Conservation (phyloP, 2,329 filamentous ascomycete species). For the Alternaria angustiovoidea region DNA sequence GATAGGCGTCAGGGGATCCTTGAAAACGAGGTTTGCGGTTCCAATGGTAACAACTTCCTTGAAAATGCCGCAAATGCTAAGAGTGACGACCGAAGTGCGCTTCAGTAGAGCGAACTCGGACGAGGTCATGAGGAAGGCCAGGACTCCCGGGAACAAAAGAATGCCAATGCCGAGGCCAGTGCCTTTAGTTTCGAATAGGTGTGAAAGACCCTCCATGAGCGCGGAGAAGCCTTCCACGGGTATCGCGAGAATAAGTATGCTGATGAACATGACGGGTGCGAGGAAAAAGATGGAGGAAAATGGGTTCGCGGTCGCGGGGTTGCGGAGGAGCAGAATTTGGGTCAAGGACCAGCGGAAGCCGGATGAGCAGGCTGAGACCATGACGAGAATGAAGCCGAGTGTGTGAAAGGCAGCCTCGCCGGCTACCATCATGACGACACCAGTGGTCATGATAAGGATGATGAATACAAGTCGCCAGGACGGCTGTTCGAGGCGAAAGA, state of each 20-base stretch:
- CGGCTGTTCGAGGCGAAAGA: constrained; percentile 88
- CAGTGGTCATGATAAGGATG: constrained; percentile 89
- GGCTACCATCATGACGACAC: constrained; percentile 97
- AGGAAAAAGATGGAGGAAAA: constrained; percentile 98
- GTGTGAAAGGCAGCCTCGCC: constrained; percentile 90
- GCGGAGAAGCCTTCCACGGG: constrained; percentile 81
- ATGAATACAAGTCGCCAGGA: constrained; percentile 87
- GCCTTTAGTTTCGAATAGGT: constrained; percentile 74
- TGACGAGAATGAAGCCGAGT: constrained; percentile 89
- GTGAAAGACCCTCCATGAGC: constrained; percentile 70
- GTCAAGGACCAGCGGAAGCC: constrained; percentile 99
- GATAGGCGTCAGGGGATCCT: constrained; percentile 84
- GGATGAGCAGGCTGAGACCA: constrained; percentile 91
- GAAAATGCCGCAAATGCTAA: constrained; percentile 97
- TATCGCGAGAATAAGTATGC: constrained; percentile 80
- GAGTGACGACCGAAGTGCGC: constrained; percentile 92
- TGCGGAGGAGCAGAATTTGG: constrained; percentile 91
- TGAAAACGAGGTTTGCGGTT: constrained; percentile 85
- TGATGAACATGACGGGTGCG: constrained; percentile 94
- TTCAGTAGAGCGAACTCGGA: constrained; percentile 95
- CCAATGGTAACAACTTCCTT: constrained; percentile 98
- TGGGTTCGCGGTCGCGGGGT: constrained; percentile 93
- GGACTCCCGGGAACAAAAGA: constrained; percentile 85
- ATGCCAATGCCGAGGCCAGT: constrained; percentile 71
- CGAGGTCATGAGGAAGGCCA: constrained; percentile 96